Base-by-base conservation (phyloP, 2,329 filamentous ascomycete genomes). In the Parascedosporium putredinis region DNA sequence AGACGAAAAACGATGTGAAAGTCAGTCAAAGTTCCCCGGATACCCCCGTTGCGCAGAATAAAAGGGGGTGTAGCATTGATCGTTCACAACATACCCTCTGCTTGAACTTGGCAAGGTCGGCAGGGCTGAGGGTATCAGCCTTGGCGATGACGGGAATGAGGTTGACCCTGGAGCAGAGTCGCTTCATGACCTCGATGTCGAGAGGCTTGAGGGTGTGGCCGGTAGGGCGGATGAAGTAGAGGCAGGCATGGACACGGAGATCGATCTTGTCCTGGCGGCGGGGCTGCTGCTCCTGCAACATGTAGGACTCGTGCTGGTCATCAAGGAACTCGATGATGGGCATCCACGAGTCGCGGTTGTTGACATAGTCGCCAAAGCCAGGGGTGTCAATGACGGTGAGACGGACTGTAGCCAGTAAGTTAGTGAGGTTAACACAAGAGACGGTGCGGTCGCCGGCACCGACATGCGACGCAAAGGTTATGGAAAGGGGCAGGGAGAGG, bases 321-420 rank as follows among this genome's bases (percentile, higher is more conserved):
- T 98, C 93, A 63, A 98, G 79, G 77, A 98, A 98, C 73, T 98
- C 93, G 71, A 98, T 97, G 67, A 98, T 97, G 67, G 93, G 93
- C 80, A 95, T 94, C 93, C 93, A 98, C 55, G 93, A 97, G 72
- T 98, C 93, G 65, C 91, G 87, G 81, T 98, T 98, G 85, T 98
- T 98, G 69, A 98, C 93, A 67, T 98, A 98, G 80, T 98, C 93
- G 70, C 93, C 93, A 65, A 98, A 98, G 60, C 93, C 93, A 62
- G 93, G 93, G 56, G 93, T 98, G 69, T 98, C 93, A 67, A 98
- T 98, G 64, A 98, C 93, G 57, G 93, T 98, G 65, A 98, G 75
- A 67, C 93, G 93, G 67, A 98, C 93, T 97, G 64, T 49, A 60
- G 24, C 46, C 29, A 42, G 58, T 60, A 48, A 61, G 54, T 16